Evolutionary conservation across 805 yeast genomes (phyloP).

Genomic region (Teunomyces funiuensis): DNA sequence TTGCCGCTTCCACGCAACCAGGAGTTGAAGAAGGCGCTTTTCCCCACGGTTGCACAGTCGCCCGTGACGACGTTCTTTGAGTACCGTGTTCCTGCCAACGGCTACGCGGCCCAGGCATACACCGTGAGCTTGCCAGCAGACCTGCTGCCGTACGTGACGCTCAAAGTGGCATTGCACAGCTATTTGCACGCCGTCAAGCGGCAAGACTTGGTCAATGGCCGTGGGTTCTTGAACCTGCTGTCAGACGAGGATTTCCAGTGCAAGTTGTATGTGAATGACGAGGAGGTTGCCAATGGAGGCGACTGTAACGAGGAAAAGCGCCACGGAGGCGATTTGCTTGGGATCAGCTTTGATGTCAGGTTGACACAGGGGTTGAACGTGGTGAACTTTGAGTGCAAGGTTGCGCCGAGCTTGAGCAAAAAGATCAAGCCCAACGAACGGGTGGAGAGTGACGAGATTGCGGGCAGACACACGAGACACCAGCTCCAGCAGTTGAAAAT

Average conservation of each 20-base stretch:
- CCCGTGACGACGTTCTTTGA: slow-evolving; percentile 36
- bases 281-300: slow-evolving; percentile 34
- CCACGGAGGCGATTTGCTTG: slow-evolving; percentile 20
- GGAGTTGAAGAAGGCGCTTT: slow-evolving; percentile 26
- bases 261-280: slow-evolving; percentile 37
- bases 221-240: slow-evolving; percentile 28
- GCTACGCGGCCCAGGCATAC: slow-evolving; percentile 40
- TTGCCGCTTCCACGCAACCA: slow-evolving; percentile 25
- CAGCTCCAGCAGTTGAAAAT: slow-evolving; percentile 45
- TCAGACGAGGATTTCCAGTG: slow-evolving; percentile 45
- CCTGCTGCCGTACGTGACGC: slow-evolving; percentile 31
- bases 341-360: slow-evolving; percentile 37
- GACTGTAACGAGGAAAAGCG: slow-evolving; percentile 30
- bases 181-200: slow-evolving; percentile 30
- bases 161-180: slow-evolving; percentile 37
- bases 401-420: slow-evolving; percentile 40
- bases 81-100: slow-evolving; percentile 38
- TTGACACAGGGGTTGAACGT: slow-evolving; percentile 41
- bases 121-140: slow-evolving; percentile 39
- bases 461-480: slow-evolving; percentile 46
- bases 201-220: slow-evolving; percentile 33
- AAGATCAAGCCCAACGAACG: slow-evolving; percentile 28
- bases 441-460: slow-evolving; percentile 26
- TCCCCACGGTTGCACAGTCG: slow-evolving; percentile 29
- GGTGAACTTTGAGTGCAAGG: slow-evolving; percentile 40